Evolutionary conservation across 192 early-diverging fungal species (phyloP).

Genomic region (Lobosporangium transversale): DNA sequence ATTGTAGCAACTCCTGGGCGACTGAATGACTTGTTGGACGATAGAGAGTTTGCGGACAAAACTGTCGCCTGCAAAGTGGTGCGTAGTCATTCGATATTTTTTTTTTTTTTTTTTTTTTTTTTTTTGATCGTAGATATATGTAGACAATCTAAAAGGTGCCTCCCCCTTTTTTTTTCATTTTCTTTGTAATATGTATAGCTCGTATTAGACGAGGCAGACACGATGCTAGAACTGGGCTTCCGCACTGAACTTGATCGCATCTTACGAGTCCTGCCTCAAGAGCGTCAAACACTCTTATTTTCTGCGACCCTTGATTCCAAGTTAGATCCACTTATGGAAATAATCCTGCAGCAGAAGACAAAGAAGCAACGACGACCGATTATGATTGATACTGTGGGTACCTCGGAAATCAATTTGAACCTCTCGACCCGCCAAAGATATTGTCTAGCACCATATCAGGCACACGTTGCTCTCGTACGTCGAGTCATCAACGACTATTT

Average conservation of each 20-base stretch:
- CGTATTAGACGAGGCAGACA: conserved; percentile 95
- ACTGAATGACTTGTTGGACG: conserved; percentile 76
- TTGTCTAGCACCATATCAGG: conserved; percentile 66
- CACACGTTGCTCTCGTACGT: conserved; percentile 70
- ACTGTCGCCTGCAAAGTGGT: conserved; percentile 64
- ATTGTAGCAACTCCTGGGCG: conserved; percentile 97
- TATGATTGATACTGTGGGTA: conserved; percentile 85
- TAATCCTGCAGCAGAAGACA: conserved; percentile 67
- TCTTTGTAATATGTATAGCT: conserved; percentile 65
- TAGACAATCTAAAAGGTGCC: background rate
- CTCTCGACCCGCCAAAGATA: conserved; percentile 82
- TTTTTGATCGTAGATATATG: no score
- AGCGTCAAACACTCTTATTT: conserved; percentile 92
- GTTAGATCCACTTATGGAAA: conserved; percentile 71
- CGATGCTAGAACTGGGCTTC: conserved; percentile 94
- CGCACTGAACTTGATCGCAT: conserved; percentile 84
- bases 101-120: background rate
- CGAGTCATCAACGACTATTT: conserved; percentile 74
- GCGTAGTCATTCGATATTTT: background rate
- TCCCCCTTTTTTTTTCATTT: background rate
- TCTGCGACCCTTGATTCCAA: conserved; percentile 87
- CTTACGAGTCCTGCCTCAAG: conserved; percentile 62
- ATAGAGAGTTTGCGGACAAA: conserved; percentile 57
- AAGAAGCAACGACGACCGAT: conserved; percentile 57
- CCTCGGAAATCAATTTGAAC: conserved; percentile 84